These are phyloP conservation scores for Komagataea norvegica DNA, from an alignment of 1,139 yeast genomes.

Conservation along the genomic window DNA sequence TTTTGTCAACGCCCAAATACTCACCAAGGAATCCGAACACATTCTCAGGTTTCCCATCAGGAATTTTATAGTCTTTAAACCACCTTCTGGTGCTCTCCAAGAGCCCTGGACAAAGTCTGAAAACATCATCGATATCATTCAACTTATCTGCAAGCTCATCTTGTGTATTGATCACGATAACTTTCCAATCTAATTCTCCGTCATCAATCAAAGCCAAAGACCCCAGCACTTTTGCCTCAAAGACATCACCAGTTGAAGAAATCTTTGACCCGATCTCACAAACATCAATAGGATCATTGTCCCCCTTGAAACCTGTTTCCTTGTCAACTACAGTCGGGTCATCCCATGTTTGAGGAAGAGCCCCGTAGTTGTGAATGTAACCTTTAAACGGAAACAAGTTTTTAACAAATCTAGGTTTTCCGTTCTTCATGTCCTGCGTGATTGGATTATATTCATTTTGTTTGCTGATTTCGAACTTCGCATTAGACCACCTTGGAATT, in stretches of 20 bases:
- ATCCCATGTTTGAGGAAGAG: constrained; percentile 99
- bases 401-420: constrained; percentile 79
- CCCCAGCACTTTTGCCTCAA: constrained; percentile 88
- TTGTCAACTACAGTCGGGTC: constrained; percentile 46
- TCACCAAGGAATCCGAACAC: constrained; percentile 82
- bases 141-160: constrained; percentile 78
- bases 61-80: constrained; percentile 94
- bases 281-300: constrained; percentile 94
- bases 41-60: constrained; percentile 88
- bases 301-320: constrained; percentile 64
- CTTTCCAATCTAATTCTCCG: constrained; percentile 98
- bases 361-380: constrained; percentile 94
- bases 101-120: constrained; percentile 76
- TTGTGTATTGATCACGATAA: constrained; percentile 74
- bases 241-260: constrained; percentile 55
- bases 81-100: constrained; percentile 81
- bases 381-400: constrained; percentile 97
- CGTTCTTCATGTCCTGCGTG: constrained; percentile 89
- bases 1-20: constrained; percentile 64
- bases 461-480: constrained; percentile 84
- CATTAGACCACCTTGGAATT: constrained; percentile 95
- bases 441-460: constrained; percentile 79
- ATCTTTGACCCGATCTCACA: constrained; percentile 82
- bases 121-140: constrained; percentile 79
- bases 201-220: constrained; percentile 93